phyloP scores from a whole-genome alignment of 768 basidiomycete genomes.

The Termitomyces sp. region DNA sequence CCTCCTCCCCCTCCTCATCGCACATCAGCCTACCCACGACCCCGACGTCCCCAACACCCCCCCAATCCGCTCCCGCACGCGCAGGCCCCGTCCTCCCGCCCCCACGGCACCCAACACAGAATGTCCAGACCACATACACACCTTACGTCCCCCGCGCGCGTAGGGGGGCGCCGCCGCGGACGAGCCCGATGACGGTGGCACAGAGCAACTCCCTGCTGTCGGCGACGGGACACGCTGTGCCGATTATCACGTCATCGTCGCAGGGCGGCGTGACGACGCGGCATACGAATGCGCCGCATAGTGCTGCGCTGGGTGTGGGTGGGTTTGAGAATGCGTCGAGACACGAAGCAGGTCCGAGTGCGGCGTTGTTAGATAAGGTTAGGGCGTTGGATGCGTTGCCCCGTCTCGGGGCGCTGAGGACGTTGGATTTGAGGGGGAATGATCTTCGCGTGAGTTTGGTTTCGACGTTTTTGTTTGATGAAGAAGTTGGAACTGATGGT shows the following conservation, averaged over 20 bases:
- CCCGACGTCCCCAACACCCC: slow-evolving; percentile 23
- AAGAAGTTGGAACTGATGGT: not conserved
- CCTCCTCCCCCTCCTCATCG: slow-evolving; percentile 34
- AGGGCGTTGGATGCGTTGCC: slow-evolving; percentile 87
- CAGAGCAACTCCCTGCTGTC: slow-evolving; percentile 37
- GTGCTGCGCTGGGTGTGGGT: slow-evolving; percentile 13
- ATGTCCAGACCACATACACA: slow-evolving; percentile 70
- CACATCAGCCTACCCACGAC: slow-evolving; percentile 25
- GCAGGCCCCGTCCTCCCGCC: slow-evolving; percentile 31
- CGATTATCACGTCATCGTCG: slow-evolving; percentile 65
- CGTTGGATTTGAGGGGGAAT: slow-evolving; percentile 89
- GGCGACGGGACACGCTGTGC: slow-evolving; percentile 42
- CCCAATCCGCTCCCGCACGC: slow-evolving; percentile 21
- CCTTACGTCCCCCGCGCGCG: slow-evolving; percentile 59
- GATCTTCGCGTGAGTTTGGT: slow-evolving; percentile 73
- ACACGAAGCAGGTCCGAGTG: slow-evolving; percentile 54
- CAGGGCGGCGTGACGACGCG: slow-evolving; percentile 50
- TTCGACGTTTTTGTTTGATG: not conserved
- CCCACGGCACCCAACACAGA: slow-evolving; percentile 45
- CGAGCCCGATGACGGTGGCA: slow-evolving; percentile 29
- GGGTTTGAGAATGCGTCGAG: slow-evolving; percentile 20
- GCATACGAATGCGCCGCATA: slow-evolving; percentile 27
- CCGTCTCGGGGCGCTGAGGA: slow-evolving; percentile 78
- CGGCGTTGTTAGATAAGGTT: slow-evolving; percentile 83
- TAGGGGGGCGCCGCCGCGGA: slow-evolving; percentile 39